phyloP scores from a whole-genome alignment of 163 green algal species.

The Scenedesmus sp. region DNA sequence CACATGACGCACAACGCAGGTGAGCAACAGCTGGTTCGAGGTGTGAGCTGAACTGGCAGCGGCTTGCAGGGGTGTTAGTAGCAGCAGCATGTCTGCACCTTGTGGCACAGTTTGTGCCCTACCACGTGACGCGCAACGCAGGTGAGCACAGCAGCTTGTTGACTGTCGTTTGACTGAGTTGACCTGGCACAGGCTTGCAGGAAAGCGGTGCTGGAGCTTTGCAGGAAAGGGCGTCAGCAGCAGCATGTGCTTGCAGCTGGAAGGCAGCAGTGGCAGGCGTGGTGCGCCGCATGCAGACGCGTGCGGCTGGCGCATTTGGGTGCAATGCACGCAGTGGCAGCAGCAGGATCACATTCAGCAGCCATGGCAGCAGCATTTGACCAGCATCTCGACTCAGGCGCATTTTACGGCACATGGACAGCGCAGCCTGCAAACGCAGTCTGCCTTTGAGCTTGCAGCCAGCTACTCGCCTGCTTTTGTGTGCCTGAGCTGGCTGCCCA shows the following conservation, averaged over 20 bases:
- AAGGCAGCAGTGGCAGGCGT: neutral
- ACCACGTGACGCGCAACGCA: neutral
- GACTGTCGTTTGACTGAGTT: too few species aligned
- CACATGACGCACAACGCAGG: conserved; percentile 96
- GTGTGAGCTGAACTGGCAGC: neutral
- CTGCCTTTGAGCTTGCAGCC: too few species aligned
- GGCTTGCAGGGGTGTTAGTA: neutral
- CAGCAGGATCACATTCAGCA: neutral
- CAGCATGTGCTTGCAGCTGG: neutral
- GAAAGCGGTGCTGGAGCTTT: neutral
- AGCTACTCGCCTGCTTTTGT: too few species aligned
- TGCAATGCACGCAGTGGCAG: neutral
- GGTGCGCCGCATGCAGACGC: too few species aligned
- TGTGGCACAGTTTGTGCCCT: neutral
- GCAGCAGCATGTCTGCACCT: neutral
- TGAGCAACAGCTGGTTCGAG: neutral
- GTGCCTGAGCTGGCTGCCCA: too few species aligned
- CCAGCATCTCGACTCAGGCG: too few species aligned
- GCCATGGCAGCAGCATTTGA: neutral
- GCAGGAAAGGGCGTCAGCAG: neutral
- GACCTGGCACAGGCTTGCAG: neutral
- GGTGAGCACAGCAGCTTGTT: too few species aligned
- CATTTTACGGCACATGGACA: too few species aligned
- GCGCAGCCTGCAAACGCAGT: too few species aligned
- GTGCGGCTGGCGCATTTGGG: too few species aligned